These are phyloP conservation scores for Halenospora varia DNA, from an alignment of 495 filamentous ascomycete species.

Conservation along the genomic window DNA sequence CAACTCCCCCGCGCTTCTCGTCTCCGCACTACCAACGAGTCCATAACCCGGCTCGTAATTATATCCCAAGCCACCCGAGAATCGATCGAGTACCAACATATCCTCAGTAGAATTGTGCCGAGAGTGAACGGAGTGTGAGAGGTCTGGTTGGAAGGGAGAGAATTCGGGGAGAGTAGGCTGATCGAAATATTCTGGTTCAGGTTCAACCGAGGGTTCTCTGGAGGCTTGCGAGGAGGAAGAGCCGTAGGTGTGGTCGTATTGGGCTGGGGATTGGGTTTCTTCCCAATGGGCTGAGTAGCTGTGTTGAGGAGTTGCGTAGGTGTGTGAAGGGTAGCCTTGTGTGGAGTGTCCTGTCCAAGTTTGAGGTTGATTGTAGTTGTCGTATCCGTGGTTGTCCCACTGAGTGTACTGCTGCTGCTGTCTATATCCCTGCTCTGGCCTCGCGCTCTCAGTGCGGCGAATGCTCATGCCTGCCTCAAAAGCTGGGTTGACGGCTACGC, in stretches of 20 bases:
- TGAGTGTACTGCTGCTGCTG: background rate
- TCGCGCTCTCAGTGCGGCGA: background rate
- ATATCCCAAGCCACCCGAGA: slow-evolving; percentile 10
- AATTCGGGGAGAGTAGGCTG: no score
- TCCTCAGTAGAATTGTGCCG: slow-evolving; percentile 9
- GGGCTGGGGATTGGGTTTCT: background rate
- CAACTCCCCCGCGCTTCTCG: slow-evolving; percentile 1
- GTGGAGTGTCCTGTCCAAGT: background rate
- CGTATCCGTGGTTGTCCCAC: background rate
- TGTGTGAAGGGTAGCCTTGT: no score
- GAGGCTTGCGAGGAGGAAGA: background rate
- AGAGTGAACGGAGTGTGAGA: background rate
- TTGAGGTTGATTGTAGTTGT: background rate
- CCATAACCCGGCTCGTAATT: slow-evolving; percentile 12
- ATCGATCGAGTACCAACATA: slow-evolving; percentile 18
- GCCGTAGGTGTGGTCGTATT: slow-evolving; percentile 7
- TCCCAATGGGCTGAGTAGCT: background rate
- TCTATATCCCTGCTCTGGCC: background rate
- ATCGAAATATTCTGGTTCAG: no score
- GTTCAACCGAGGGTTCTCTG: no score
- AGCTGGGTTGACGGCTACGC: background rate
- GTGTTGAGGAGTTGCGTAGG: background rate
- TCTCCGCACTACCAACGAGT: slow-evolving; percentile 10
- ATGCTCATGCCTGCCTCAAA: background rate
- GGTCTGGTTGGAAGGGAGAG: no score